phyloP scores from a whole-genome alignment of 1,139 yeast genomes.

The Diutina siamensis region DNA sequence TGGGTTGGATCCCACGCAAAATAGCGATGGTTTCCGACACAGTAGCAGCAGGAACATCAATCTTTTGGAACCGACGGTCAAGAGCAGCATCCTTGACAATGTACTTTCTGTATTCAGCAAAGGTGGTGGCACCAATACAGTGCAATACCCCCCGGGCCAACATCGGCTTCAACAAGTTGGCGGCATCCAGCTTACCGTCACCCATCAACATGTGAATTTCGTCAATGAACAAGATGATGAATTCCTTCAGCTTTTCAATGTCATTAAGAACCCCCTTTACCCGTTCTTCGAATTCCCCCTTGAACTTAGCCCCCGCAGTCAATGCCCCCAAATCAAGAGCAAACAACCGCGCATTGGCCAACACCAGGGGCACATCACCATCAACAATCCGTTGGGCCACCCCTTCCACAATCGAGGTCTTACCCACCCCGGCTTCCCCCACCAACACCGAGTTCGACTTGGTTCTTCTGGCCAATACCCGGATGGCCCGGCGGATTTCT shows the following conservation, averaged over 20 bases:
- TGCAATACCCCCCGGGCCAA: constrained; percentile 92
- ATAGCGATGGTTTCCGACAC: constrained; percentile 90
- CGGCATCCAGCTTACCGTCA: constrained; percentile 90
- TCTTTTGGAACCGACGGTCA: constrained; percentile 96
- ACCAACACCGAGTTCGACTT: constrained; percentile 92
- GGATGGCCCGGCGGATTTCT: constrained; percentile 87
- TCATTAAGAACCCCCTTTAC: constrained; percentile 92
- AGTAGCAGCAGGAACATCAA: constrained; percentile 92
- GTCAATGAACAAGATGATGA: constrained; percentile 85
- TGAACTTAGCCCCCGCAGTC: constrained; percentile 97
- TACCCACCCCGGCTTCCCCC: constrained; percentile 99
- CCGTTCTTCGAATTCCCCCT: constrained; percentile 98
- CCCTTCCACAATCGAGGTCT: constrained; percentile 95
- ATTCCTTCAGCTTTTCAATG: constrained; percentile 74
- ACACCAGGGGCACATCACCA: constrained; percentile 84
- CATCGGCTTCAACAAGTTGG: constrained; percentile 92
- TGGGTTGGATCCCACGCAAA: constrained; percentile 89
- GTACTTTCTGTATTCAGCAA: constrained; percentile 84
- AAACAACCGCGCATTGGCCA: constrained; percentile 69
- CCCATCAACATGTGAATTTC: constrained; percentile 99
- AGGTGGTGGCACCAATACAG: constrained; percentile 97
- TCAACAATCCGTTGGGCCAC: constrained; percentile 96
- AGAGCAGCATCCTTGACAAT: constrained; percentile 97
- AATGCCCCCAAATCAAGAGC: constrained; percentile 91
- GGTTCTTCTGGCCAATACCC: constrained; percentile 90